phyloP scores from a whole-genome alignment of 2,329 filamentous ascomycete genomes.

The Akanthomyces uredinophilus region DNA sequence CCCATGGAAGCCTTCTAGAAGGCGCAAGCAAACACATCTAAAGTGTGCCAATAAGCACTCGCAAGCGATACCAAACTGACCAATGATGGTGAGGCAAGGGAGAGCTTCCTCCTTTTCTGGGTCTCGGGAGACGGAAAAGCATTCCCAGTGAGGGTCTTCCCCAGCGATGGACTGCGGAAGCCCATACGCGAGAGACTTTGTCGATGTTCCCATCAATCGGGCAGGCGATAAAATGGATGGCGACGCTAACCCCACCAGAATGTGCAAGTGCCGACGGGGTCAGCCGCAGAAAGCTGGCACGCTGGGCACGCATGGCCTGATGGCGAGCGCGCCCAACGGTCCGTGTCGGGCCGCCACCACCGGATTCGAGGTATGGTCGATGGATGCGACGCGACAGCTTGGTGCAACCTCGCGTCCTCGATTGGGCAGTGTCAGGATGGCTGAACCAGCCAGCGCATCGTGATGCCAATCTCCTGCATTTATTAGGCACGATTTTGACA shows the following conservation, averaged over 20 bases:
- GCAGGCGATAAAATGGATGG: neutral
- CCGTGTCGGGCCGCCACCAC: conserved; percentile 1
- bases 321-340: neutral
- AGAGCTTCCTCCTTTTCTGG: neutral
- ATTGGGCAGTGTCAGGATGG: neutral
- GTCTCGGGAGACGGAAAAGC: neutral
- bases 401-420: neutral
- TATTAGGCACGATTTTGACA: neutral
- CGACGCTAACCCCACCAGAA: neutral
- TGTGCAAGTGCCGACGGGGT: neutral
- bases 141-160: neutral
- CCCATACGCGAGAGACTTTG: neutral
- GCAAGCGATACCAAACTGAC: neutral
- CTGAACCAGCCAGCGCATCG: conserved; percentile 11
- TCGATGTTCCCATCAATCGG: neutral
- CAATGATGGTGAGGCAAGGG: neutral
- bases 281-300: neutral
- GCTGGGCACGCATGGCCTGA: neutral
- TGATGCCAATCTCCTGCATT: neutral
- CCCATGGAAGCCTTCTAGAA: neutral
- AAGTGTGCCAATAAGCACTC: neutral
- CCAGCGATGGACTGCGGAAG: neutral
- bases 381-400: neutral
- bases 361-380: neutral
- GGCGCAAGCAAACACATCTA: neutral